Evolutionary conservation across 306 rosid genomes (phyloP).

Genomic region (Sechiopsis laciniata): DNA sequence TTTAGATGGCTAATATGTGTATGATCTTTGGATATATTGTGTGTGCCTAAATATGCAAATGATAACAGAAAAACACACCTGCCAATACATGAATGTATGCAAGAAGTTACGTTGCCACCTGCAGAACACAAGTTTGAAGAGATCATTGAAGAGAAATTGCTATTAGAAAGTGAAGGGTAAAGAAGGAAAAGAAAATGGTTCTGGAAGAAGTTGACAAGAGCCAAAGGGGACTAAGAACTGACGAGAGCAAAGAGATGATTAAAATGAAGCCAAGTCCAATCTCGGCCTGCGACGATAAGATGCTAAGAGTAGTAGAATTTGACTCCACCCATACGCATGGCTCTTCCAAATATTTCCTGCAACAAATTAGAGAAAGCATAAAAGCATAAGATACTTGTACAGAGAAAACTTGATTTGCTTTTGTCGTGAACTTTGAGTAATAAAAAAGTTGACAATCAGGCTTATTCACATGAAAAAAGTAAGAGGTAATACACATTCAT

Average conservation of each 20-base stretch:
- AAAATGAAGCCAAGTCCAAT: constrained; percentile 87
- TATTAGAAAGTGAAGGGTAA: not conserved
- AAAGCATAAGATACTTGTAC: not conserved
- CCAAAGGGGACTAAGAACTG: constrained; percentile 32
- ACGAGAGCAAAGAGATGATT: constrained; percentile 75
- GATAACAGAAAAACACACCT: constrained; percentile 43
- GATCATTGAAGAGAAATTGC: too few species aligned
- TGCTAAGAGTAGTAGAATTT: constrained; percentile 65
- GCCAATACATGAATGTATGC: constrained; percentile 92
- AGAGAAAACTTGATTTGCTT: not conserved
- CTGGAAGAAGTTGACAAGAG: too few species aligned
- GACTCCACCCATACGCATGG: constrained; percentile 95
- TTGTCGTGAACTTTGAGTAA: not conserved
- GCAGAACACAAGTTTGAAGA: constrained; percentile 21
- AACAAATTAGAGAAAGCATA: constrained; percentile 7
- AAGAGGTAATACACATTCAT: constrained; percentile 4
- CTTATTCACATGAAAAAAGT: not conserved
- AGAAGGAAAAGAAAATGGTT: constrained; percentile 6
- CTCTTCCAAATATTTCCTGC: constrained; percentile 89
- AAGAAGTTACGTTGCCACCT: constrained; percentile 90
- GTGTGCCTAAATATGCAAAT: not conserved
- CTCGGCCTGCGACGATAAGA: constrained; percentile 85
- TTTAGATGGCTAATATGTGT: too few species aligned
- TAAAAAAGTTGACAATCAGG: not conserved
- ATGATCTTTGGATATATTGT: too few species aligned